Conservation (phyloP, 2,329 filamentous ascomycete genomes). For the Aspergillus nomiae region DNA sequence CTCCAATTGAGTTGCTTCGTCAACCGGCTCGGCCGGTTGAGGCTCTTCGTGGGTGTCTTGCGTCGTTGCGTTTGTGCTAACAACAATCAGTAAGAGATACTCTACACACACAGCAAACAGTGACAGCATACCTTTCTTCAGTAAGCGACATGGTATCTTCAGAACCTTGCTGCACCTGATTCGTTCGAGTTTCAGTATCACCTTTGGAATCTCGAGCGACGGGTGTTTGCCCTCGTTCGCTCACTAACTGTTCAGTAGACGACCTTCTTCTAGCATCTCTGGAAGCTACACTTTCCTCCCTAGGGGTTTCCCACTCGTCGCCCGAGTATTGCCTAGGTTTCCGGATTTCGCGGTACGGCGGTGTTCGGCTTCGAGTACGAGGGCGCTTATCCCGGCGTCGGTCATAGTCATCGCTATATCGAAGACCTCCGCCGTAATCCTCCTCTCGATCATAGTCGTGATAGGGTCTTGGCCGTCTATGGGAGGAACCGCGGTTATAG, state of each 20-base stretch:
- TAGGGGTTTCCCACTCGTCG: slow-evolving; percentile 35
- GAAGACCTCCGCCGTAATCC: slow-evolving; percentile 40
- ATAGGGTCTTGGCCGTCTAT: slow-evolving; percentile 44
- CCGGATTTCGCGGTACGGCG: slow-evolving; percentile 44
- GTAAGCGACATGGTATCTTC: slow-evolving; percentile 34
- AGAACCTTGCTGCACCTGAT: slow-evolving; percentile 57
- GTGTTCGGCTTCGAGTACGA: slow-evolving; percentile 55
- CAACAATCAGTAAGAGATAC: slow-evolving; percentile 14
- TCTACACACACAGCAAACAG: background rate
- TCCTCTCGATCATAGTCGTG: slow-evolving; percentile 56
- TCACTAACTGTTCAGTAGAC: slow-evolving; percentile 62
- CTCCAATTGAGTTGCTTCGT: slow-evolving; percentile 82
- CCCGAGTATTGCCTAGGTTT: slow-evolving; percentile 41
- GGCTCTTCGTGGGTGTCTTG: slow-evolving; percentile 28
- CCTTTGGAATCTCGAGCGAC: slow-evolving; percentile 61
- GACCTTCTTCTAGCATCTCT: slow-evolving; percentile 49
- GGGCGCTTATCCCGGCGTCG: slow-evolving; percentile 56
- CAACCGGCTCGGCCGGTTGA: slow-evolving; percentile 62
- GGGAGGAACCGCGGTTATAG: slow-evolving; percentile 43
- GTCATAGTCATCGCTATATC: slow-evolving; percentile 54
- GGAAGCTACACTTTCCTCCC: slow-evolving; percentile 28
- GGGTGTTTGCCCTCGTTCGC: slow-evolving; percentile 63
- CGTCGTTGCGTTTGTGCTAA: slow-evolving; percentile 20
- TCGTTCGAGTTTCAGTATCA: slow-evolving; percentile 70
- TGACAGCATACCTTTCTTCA: slow-evolving; percentile 44